phyloP scores from a whole-genome alignment of 495 filamentous ascomycete species.

The Oidiodendron maius region DNA sequence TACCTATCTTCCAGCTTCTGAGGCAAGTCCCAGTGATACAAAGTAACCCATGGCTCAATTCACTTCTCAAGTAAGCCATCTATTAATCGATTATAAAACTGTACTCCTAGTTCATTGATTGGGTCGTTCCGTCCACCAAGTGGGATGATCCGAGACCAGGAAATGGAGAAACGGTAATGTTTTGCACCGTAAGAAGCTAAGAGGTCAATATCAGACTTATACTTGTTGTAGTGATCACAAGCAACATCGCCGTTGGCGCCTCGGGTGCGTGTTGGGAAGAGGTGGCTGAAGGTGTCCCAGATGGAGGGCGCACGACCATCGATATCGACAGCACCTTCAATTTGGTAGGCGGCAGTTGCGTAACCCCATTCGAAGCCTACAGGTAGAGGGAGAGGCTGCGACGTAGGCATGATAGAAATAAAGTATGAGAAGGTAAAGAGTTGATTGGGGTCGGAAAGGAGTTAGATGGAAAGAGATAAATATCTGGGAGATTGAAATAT shows the following conservation, averaged over 20 bases:
- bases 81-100: conserved; percentile 56
- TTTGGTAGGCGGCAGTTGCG: too few species aligned
- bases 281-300: conserved; percentile 71
- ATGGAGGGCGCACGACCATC: conserved; percentile 70
- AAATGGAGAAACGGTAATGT: conserved; percentile 70
- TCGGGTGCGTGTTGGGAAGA: conserved; percentile 68
- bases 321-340: conserved; percentile 60
- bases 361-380: too few species aligned
- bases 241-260: conserved; percentile 62
- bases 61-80: conserved; percentile 52
- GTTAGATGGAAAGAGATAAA: too few species aligned
- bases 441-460: too few species aligned
- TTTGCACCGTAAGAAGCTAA: conserved; percentile 58
- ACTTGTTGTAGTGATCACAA: conserved; percentile 72
- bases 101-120: conserved; percentile 51
- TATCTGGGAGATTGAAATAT: too few species aligned
- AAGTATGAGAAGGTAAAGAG: too few species aligned
- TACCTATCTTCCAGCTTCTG: conserved; percentile 54
- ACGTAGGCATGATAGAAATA: too few species aligned
- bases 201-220: conserved; percentile 65
- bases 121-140: conserved; percentile 56
- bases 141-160: conserved; percentile 70
- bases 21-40: conserved; percentile 62
- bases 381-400: too few species aligned
- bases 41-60: conserved; percentile 56